Evolutionary conservation across 495 filamentous ascomycete genomes (phyloP).

Genomic region (Rostrohypoxylon terebratum): DNA sequence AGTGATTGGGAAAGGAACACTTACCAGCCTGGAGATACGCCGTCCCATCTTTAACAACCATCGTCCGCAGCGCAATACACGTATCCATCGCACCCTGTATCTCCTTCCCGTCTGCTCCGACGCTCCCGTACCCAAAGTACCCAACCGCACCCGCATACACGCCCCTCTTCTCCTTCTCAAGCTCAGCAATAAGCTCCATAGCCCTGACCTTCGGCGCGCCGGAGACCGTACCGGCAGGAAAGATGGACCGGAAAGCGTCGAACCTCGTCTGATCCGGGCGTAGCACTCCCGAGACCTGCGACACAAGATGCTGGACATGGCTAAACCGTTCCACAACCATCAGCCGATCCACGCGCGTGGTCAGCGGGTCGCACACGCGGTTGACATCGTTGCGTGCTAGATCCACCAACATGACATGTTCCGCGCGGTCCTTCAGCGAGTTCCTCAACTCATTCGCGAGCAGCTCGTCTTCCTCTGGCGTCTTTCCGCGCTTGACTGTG

Average conservation of each 20-base stretch:
- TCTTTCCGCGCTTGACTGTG: slow-evolving; percentile 88
- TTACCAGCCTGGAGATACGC: slow-evolving; percentile 89
- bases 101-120: slow-evolving; percentile 57
- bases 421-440: slow-evolving; percentile 92
- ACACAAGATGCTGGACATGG: slow-evolving; percentile 96
- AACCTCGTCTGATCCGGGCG: slow-evolving; percentile 87
- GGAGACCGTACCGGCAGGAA: slow-evolving; percentile 93
- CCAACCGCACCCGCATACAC: slow-evolving; percentile 98
- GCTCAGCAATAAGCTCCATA: slow-evolving; percentile 95
- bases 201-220: slow-evolving; percentile 96
- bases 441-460: slow-evolving; percentile 81
- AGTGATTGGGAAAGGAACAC: slow-evolving; percentile 24
- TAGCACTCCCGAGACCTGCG: slow-evolving; percentile 90
- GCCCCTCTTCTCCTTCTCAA: slow-evolving; percentile 92
- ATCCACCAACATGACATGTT: slow-evolving; percentile 99
- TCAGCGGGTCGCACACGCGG: slow-evolving; percentile 90
- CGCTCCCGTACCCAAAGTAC: slow-evolving; percentile 81
- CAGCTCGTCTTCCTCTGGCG: slow-evolving; percentile 78
- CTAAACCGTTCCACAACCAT: slow-evolving; percentile 97
- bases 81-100: slow-evolving; percentile 94
- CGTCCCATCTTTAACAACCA: slow-evolving; percentile 90
- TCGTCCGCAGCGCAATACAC: slow-evolving; percentile 96
- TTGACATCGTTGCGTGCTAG: slow-evolving; percentile 97
- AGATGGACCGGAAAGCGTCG: slow-evolving; percentile 95
- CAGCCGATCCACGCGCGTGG: slow-evolving; percentile 87